These are phyloP conservation scores for Colletotrichum aenigma DNA, from an alignment of 2,329 filamentous ascomycete species.

Conservation along the genomic window DNA sequence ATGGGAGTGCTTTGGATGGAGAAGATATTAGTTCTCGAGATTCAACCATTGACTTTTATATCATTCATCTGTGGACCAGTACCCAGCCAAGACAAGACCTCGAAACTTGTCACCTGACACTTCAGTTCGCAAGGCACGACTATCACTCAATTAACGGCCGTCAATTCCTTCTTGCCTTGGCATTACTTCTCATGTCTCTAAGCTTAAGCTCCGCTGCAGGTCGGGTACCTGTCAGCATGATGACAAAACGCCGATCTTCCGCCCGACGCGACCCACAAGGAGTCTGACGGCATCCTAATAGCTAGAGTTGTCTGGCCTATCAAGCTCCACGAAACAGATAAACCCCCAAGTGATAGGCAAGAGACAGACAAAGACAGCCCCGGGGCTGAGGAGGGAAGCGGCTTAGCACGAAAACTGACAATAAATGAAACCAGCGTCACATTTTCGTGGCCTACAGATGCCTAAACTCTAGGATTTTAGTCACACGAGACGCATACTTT, in stretches of 20 bases:
- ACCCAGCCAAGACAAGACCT: neutral
- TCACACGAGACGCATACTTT: neutral
- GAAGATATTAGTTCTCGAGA: neutral
- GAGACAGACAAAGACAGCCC: neutral
- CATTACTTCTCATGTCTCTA: neutral
- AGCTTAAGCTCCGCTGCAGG: neutral
- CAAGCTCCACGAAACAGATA: neutral
- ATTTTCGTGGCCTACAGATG: neutral
- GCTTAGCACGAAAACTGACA: neutral
- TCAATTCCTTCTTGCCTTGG: neutral
- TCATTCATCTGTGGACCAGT: neutral
- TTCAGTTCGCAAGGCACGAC: neutral
- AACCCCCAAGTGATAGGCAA: neutral
- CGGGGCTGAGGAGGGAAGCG: neutral
- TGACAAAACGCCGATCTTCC: neutral
- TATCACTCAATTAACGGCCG: neutral
- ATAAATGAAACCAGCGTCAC: neutral
- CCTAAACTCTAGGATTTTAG: neutral
- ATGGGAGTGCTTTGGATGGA: neutral
- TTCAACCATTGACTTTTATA: neutral
- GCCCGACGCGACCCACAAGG: neutral
- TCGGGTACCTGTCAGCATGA: neutral
- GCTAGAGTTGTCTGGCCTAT: neutral
- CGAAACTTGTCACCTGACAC: neutral
- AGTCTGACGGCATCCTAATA: neutral